These are phyloP conservation scores for Monilinia fructicola DNA, from an alignment of 2,329 filamentous ascomycete genomes.

Conservation along the genomic window DNA sequence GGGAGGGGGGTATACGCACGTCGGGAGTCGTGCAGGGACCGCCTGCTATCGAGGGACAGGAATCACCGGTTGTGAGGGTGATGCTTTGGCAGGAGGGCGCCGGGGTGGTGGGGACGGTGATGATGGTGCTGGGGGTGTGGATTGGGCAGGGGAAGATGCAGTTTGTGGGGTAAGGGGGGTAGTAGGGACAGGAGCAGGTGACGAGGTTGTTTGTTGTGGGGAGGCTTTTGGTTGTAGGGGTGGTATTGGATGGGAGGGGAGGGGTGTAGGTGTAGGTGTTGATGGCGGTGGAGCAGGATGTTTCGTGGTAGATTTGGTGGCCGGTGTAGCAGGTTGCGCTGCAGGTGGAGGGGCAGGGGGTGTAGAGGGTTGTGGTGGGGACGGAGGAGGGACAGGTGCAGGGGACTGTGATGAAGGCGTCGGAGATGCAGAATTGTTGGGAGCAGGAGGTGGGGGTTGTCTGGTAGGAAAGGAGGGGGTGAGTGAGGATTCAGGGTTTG, in stretches of 20 bases:
- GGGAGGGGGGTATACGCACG: too few species aligned
- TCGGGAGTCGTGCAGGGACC: too few species aligned
- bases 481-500: not conserved
- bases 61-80: not conserved
- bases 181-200: constrained; percentile 16
- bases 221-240: not conserved
- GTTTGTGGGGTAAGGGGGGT: constrained; percentile 12
- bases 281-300: not conserved
- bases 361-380: constrained; percentile 31
- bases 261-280: not conserved
- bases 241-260: not conserved
- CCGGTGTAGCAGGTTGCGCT: constrained; percentile 26
- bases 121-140: not conserved
- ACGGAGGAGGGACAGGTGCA: constrained; percentile 35
- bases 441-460: constrained; percentile 19
- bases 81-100: not conserved
- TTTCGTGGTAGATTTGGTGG: constrained; percentile 15
- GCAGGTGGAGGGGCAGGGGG: constrained; percentile 30
- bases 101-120: not conserved
- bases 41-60: too few species aligned
- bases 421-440: constrained; percentile 29
- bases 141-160: constrained; percentile 11
- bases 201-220: not conserved
- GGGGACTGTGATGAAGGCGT: constrained; percentile 29
- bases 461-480: not conserved